Evolutionary conservation across 2,329 filamentous ascomycete species (phyloP), one percentile per base, ranked within the genome.

Genomic region (Trichocomaceae sp.): DNA sequence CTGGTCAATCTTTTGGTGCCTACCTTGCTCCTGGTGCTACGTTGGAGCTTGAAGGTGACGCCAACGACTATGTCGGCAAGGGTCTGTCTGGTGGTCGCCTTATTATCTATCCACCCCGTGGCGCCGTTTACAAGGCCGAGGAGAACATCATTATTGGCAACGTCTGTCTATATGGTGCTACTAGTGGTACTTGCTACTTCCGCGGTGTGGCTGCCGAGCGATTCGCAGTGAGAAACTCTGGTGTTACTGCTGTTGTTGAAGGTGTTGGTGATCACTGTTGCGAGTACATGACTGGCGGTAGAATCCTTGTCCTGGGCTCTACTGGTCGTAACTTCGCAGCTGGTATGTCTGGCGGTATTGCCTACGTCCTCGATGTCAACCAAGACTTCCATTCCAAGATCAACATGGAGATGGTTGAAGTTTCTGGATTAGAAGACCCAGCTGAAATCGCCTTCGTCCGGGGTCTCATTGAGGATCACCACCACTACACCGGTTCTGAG

Each of bases 261-360:
- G 92, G 92, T 75, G 83, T 95, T 61, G 92, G 92, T 79, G 92
- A 97, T 72, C 92, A 97, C 71, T 88, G 90, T 59, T 96, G 91
- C 69, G 92, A 97, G 79, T 97, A 97, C 82, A 97, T 97, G 92
- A 96, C 92, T 66, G 92, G 92, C 70, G 92, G 92, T 69, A 89
- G 91, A 68, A 80, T 96, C 50, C 77, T 97, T 60, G 82, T 95
- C 66, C 81, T 97, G 47, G 92, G 92, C 56, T 84, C 83, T 65
- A 96, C 90, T 68, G 92, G 92, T 46, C 91, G 92, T 64, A 97
- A 97, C 79, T 97, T 97, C 68, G 92, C 91, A 64, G 92, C 92
- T 58, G 92, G 92, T 79, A 97, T 97, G 92, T 96, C 91, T 66
- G 92, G 92, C 68, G 92, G 92, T 79, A 96, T 97, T 66, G 91